phyloP scores from a whole-genome alignment of 2,329 filamentous ascomycete species.

The Coniochaeta sp. region DNA sequence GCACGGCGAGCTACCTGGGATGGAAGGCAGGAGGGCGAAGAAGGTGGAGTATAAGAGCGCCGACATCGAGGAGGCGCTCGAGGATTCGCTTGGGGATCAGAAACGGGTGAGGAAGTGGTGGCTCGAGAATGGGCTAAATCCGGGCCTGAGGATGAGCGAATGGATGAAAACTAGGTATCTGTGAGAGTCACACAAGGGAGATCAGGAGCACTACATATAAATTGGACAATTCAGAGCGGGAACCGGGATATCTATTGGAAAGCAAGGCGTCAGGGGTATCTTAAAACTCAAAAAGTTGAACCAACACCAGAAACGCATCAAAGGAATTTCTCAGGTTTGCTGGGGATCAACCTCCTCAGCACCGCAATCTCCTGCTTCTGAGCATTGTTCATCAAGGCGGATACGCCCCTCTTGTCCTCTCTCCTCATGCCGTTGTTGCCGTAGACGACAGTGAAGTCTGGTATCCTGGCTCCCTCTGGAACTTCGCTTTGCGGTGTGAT shows the following conservation, averaged over 20 bases:
- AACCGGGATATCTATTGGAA: background rate
- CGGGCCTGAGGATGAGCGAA: conserved; percentile 76
- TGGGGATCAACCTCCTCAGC: conserved; percentile 58
- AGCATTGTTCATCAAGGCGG: conserved; percentile 55
- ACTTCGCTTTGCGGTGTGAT: conserved; percentile 59
- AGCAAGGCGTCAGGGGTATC: background rate
- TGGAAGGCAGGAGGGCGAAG: conserved; percentile 51
- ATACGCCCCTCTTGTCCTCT: conserved; percentile 51
- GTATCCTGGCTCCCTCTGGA: conserved; percentile 47
- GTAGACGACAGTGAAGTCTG: conserved; percentile 64
- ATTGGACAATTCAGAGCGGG: background rate
- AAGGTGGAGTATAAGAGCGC: conserved; percentile 90
- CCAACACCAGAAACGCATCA: conserved; percentile 15
- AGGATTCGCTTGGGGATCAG: conserved; percentile 71
- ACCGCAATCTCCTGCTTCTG: conserved; percentile 63
- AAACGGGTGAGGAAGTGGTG: conserved; percentile 77
- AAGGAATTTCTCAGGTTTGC: conserved; percentile 47
- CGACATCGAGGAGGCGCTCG: conserved; percentile 89
- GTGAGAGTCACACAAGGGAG: conserved; percentile 22
- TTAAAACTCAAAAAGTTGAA: conserved; percentile 2
- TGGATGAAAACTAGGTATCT: conserved; percentile 81
- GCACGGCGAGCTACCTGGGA: conserved; percentile 44
- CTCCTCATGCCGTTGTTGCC: conserved; percentile 54
- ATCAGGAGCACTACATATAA: too few relatives aligned
- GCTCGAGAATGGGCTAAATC: conserved; percentile 74